Evolutionary conservation across 139 green algal genomes (phyloP).

Genomic region (Dunaliella sp.): DNA sequence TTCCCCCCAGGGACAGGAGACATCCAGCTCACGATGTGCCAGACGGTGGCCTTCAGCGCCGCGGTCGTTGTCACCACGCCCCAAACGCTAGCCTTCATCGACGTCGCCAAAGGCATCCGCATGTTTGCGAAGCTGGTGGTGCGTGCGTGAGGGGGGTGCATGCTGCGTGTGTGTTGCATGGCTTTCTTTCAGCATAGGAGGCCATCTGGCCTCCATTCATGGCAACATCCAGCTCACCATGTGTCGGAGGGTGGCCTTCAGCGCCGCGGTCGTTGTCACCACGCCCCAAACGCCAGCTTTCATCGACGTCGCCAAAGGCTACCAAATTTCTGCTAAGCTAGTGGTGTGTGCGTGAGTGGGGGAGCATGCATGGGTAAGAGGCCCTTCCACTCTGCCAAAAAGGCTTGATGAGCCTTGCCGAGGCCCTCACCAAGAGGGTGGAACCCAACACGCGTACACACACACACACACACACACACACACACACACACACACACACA

Average conservation of each 20-base stretch:
- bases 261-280: slow-evolving; percentile 96
- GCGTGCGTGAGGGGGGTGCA: background rate
- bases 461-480: too few species aligned
- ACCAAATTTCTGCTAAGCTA: slow-evolving; percentile 54
- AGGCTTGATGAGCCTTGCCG: too few species aligned
- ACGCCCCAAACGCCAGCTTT: slow-evolving; percentile 74
- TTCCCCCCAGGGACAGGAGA: slow-evolving; percentile 98
- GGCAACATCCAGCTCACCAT: slow-evolving; percentile 99
- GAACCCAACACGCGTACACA: too few species aligned
- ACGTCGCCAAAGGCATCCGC: slow-evolving; percentile 97
- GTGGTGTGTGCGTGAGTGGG: slow-evolving; percentile 7
- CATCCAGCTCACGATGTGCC: slow-evolving; percentile 98
- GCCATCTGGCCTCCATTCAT: background rate
- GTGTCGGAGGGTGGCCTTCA: slow-evolving; percentile 86
- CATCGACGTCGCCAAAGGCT: background rate
- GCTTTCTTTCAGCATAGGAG: background rate
- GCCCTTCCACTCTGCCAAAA: too few species aligned
- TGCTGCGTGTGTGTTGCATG: too few species aligned
- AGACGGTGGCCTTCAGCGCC: slow-evolving; percentile 84
- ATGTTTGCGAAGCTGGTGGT: slow-evolving; percentile 95
- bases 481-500: too few species aligned
- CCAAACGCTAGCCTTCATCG: slow-evolving; percentile 97
- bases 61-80: slow-evolving; percentile 99
- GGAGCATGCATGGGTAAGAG: too few species aligned
- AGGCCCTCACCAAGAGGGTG: too few species aligned